Conservation (phyloP, 768 basidiomycete genomes). For the Psilocybe cyanescens region DNA sequence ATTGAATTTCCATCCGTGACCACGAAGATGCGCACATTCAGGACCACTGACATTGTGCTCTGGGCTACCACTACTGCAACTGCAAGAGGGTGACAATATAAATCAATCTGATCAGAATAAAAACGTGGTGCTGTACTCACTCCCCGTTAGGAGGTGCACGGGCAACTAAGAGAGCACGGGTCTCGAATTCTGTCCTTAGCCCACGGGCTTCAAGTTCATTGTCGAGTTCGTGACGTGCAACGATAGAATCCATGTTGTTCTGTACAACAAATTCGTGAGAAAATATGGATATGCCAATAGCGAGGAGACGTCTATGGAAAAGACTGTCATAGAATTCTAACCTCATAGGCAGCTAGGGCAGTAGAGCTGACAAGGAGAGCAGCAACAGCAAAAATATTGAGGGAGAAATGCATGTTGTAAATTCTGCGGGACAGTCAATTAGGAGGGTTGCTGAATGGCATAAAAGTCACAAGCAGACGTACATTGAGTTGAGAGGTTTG, state of each 20-base stretch:
- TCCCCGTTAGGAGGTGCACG: neutral
- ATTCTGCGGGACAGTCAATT: neutral
- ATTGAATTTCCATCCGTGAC: neutral
- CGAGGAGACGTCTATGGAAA: too few relatives aligned
- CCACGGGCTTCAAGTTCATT: neutral
- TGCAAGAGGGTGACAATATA: neutral
- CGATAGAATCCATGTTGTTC: neutral
- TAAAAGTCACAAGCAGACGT: neutral
- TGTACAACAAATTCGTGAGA: neutral
- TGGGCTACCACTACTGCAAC: neutral
- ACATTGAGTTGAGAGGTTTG: neutral
- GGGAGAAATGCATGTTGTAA: neutral
- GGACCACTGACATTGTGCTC: neutral
- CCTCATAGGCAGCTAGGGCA: neutral
- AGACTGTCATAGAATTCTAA: neutral
- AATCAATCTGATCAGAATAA: neutral
- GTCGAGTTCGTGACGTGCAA: slow-evolving; percentile 2
- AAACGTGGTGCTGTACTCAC: neutral
- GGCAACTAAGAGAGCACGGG: neutral
- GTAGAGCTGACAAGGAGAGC: neutral
- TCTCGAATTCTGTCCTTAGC: neutral
- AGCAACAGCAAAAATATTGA: neutral
- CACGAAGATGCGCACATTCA: neutral
- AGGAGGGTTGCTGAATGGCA: neutral
- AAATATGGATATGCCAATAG: neutral